Percentiles rank a stretch among this genome's conserved stretches.
Conservation (phyloP, 2,329 filamentous ascomycete species). For the Teratosphaeriaceae sp. region DNA sequence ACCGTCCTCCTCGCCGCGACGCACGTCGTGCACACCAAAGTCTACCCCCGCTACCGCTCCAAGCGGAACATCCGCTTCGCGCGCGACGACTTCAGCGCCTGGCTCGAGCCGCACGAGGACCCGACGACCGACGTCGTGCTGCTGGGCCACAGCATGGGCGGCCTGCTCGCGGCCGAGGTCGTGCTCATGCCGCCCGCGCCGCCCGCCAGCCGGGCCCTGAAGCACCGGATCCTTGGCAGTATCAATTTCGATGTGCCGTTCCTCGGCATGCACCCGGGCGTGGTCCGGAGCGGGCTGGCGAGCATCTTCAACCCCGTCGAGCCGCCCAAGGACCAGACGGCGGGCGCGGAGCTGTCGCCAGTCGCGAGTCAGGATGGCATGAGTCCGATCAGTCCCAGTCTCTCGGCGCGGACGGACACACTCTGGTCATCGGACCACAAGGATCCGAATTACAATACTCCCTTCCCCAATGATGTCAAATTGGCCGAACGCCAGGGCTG, state of each 20-base stretch:
- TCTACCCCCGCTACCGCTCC: constrained; percentile 74
- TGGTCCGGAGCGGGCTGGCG: constrained; percentile 72
- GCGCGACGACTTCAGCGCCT: constrained; percentile 73
- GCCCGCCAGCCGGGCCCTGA: constrained; percentile 41
- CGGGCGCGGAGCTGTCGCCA: constrained; percentile 2
- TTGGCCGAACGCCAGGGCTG: constrained; percentile 64
- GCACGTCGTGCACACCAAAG: constrained; percentile 79
- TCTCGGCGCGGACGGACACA: constrained; percentile 15
- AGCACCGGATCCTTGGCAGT: constrained; percentile 71
- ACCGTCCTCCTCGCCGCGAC: constrained; percentile 60
- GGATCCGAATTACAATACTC: constrained; percentile 66
- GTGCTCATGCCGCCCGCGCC: constrained; percentile 49
- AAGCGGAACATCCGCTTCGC: constrained; percentile 66
- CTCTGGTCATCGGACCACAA: constrained; percentile 18
- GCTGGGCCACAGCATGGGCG: constrained; percentile 86
- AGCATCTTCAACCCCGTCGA: constrained; percentile 61
- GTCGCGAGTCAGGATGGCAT: neutral
- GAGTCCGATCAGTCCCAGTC: neutral
- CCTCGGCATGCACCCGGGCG: constrained; percentile 80
- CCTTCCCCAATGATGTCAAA: constrained; percentile 67
- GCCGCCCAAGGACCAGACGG: constrained; percentile 26
- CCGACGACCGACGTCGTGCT: constrained; percentile 71
- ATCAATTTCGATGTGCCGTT: constrained; percentile 83
- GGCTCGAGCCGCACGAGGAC: constrained; percentile 72
- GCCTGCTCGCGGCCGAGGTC: constrained; percentile 73